Evolutionary conservation across 768 basidiomycete genomes (phyloP), one percentile per base, ranked within the genome.

Genomic region (Collybia sp.): DNA sequence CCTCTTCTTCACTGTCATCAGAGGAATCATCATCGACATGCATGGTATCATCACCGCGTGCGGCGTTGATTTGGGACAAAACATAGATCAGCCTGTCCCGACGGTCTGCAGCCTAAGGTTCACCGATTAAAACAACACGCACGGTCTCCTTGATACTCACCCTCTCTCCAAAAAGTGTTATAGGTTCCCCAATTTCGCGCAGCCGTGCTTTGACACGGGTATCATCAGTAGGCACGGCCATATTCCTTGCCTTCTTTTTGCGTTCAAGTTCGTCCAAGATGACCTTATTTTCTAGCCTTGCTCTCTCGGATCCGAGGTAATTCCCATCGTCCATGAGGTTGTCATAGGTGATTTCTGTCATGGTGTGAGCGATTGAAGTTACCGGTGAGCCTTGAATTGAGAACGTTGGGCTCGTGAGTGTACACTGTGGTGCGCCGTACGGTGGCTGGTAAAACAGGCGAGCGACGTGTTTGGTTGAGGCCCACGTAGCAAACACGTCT

Each of bases 171-270:
- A 98, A 99, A 19, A 98, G 76, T 5, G 94, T 97, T 58, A 98
- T 94, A 33, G 96, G 96, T 63, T 99, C 92, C 33, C 92, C 94
- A 55, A 96, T 84, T 68, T 95, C 92, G 46, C 96, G 76, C 48
- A 99, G 73, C 47, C 90, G 76, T 33, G 85, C 83, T 61, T 87
- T 88, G 58, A 99, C 96, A 53, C 88, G 85, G 58, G 82, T 87
- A 66, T 98, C 96, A 65, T 98, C 95, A 6, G 96, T 99, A 6
- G 96, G 96, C 9, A 98, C 93, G 6, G 94, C 96, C 68, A 97
- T 80, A 49, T 76, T 85, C 52, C 96, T 78, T 11, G 94, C 88
- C 58, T 92, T 87, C 75, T 96, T 96, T 77, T 95, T 96, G 53
- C 94, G 80, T 61, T 99, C 96, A n/a, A 99, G 82, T 65, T 96